These are phyloP conservation scores for Penicillium tannophilum DNA, from an alignment of 495 filamentous ascomycete species.

Conservation along the genomic window DNA sequence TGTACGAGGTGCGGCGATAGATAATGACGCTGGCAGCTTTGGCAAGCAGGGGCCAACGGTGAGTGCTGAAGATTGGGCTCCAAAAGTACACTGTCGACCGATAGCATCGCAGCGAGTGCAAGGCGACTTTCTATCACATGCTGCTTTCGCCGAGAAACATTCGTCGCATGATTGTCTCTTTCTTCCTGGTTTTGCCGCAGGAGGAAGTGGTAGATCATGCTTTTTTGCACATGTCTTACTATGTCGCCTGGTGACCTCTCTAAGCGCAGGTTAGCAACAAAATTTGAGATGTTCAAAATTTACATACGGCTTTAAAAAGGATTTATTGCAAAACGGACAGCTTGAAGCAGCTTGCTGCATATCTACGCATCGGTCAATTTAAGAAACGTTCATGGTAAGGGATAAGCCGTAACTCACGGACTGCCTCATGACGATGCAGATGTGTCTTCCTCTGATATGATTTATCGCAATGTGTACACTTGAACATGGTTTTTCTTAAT, in stretches of 20 bases:
- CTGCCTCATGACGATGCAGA: constrained; percentile 35
- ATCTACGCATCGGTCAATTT: constrained; percentile 30
- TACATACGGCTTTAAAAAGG: constrained; percentile 36
- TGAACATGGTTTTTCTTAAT: constrained; percentile 28
- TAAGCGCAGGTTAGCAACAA: constrained; percentile 9
- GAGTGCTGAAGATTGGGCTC: constrained; percentile 6
- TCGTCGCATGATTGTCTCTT: constrained; percentile 39
- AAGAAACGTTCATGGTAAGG: neutral
- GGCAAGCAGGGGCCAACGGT: constrained; percentile 33
- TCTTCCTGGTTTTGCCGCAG: constrained; percentile 35
- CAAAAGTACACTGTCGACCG: constrained; percentile 30
- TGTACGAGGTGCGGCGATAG: constrained; percentile 58
- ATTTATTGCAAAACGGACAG: constrained; percentile 43
- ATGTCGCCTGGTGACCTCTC: constrained; percentile 41
- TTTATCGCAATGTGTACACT: constrained; percentile 36
- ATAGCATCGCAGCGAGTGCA: constrained; percentile 34
- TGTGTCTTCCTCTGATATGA: constrained; percentile 36
- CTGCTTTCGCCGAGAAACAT: constrained; percentile 34
- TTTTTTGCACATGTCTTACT: constrained; percentile 40
- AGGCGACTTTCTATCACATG: constrained; percentile 33
- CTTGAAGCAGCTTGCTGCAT: constrained; percentile 26
- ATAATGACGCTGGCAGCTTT: constrained; percentile 38
- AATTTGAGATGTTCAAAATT: neutral
- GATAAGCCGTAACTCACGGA: constrained; percentile 23
- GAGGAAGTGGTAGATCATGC: constrained; percentile 32